Evolutionary conservation across 192 early-diverging fungal species (phyloP), one percentile per base, ranked within the genome.

Genomic region (Bifiguratus adelaidae): DNA sequence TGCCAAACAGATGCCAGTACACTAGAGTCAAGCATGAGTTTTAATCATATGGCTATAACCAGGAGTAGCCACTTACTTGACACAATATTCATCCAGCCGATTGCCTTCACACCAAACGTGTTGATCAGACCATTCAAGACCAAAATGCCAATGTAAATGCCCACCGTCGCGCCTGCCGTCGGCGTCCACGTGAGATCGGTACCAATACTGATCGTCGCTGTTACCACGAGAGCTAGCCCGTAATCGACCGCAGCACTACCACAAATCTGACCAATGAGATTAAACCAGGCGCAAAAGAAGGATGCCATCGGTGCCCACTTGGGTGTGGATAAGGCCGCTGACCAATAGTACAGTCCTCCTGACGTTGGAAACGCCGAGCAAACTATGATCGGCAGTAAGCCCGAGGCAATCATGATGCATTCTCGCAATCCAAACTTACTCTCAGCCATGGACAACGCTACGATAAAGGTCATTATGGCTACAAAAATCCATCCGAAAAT

Each of bases 271-370:
- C 63, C 63, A 8, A 65, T 41, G 48, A 65, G 45, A 40, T 65
- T 65, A 53, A 65, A 65, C 63, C 63, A 65, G 18, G 56, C 63
- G 24, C 55, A 54, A 25, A 60, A 65, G 53, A 57, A 65, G 1
- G 63, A 65, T 30, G 60, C 52, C 48, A 65, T 58, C 2, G 63
- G 63, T n/a, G 53, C 56, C 52, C 56, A 65, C 33, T 65, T 65
- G 16, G 57, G 57, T 34, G 43, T 52, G 24, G 44, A 45, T 18
- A 24, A 56, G 42, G 24, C 55, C 36, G 42, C 47, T 19, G 34
- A 47, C 37, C 40, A 50, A 43, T 29, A 45, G 23, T 42, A 55
- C 12, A 61, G 42, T 32, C 44, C 44, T 28, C 44, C 44, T 9
- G 16, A 20, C 13, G 44, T 45, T 3, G 44, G 44, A 45, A 20